Evolutionary conservation across 768 basidiomycete species (phyloP).

Genomic region (Galerina marginata): DNA sequence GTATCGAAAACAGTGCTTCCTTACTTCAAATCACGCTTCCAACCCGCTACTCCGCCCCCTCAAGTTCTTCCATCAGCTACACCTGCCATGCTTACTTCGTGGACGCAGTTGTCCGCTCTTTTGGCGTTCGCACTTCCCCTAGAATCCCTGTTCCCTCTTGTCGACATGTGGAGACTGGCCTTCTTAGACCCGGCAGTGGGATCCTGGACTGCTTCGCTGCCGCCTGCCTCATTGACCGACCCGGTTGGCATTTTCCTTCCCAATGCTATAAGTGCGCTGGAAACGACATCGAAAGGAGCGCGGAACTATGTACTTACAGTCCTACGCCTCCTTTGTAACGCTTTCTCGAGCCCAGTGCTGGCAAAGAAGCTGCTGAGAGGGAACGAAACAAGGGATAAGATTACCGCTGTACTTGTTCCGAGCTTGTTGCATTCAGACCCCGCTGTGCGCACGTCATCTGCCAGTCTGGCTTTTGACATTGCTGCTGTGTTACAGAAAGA

Average conservation of each 20-base stretch:
- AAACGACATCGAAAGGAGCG: conserved; percentile 35
- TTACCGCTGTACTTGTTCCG: conserved; percentile 66
- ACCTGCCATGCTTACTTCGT: conserved; percentile 47
- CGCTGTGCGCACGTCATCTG: conserved; percentile 76
- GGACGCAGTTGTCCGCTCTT: conserved; percentile 51
- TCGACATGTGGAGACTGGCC: conserved; percentile 84
- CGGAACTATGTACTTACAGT: conserved; percentile 70
- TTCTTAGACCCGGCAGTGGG: conserved; percentile 67
- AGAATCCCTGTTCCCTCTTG: conserved; percentile 75
- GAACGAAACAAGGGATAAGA: conserved; percentile 29
- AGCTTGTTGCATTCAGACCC: conserved; percentile 72
- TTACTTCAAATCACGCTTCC: conserved; percentile 68
- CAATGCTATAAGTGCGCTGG: conserved; percentile 42
- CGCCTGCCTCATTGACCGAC: conserved; percentile 34
- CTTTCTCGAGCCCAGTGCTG: conserved; percentile 59
- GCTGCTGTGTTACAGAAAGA: conserved; percentile 68
- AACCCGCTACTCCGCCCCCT: conserved; percentile 26
- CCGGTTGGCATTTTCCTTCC: conserved; percentile 53
- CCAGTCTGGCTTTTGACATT: conserved; percentile 81
- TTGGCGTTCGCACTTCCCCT: conserved; percentile 53
- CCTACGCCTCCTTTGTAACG: conserved; percentile 72
- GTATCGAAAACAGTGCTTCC: conserved; percentile 57
- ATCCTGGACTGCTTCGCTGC: conserved; percentile 49
- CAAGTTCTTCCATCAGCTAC: conserved; percentile 36
- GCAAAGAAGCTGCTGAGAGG: conserved; percentile 40